Base-by-base conservation (phyloP, 768 basidiomycete species). In the button mushroom (Agaricus bisporus) region DNA sequence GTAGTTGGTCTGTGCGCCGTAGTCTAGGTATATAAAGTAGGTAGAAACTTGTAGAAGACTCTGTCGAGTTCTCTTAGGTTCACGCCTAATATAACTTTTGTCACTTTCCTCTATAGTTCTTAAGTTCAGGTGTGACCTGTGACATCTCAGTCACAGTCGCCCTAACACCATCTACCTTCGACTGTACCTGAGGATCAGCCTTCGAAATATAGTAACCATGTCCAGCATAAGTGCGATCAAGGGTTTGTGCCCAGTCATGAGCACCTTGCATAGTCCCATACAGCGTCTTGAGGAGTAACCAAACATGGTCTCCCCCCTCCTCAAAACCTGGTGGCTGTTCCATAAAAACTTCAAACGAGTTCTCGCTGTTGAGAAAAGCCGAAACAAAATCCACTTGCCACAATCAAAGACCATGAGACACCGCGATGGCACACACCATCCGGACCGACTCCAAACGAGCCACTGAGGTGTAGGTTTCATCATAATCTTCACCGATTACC, bases 341-440 rank as follows among this genome's bases (percentile, higher is more conserved):
- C 25, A 63, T 28, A 38, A 58, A 63, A 3, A 63, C 32, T 17
- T 63, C 60, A 28, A 61, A 58, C 0, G 44, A 37, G 25, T 61
- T 51, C 36, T 60, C 51, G 4, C 60, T 59, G 41, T 60, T 61
- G 22, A 61, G 51, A 41, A 59, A 63, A 14, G 60, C 62, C 0
- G 58, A 58, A 9, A 48, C 49, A 9, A 59, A 56, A 36, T 63
- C 62, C 54, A 63, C 55, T 20, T 59, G 54, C 38, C 60, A 58
- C 20, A 58, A 41, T 37, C 56, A 51, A 29, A 56, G 50, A 4
- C 22, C 22, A 4, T 22, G 22, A 4, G 22, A 22, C 10, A 56
- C 56, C 2, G 61, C 58, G 8, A 63, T 48, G 0, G 59, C 56
- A 29, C 59, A 29, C 14, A 63, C 57, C 5, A 59, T 56, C 2